These are phyloP conservation scores for Sporothrix brasiliensis DNA, from an alignment of 2,329 filamentous ascomycete species.

Conservation along the genomic window DNA sequence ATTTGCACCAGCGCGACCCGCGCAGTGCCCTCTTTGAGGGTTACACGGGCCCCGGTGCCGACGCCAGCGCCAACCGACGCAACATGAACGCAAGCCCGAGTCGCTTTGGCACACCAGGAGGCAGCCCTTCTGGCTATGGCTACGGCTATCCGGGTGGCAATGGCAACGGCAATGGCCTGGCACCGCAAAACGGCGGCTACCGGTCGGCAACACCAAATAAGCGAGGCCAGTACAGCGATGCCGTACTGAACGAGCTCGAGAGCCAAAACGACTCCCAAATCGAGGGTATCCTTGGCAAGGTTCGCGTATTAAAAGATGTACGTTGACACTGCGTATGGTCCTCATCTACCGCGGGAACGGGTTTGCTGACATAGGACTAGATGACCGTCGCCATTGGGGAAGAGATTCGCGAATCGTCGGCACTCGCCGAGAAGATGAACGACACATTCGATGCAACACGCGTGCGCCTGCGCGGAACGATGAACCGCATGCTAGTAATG, in stretches of 20 bases:
- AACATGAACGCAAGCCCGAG: constrained; percentile 52
- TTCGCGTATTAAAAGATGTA: constrained; percentile 86
- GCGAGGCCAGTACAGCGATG: constrained; percentile 86
- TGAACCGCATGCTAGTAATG: constrained; percentile 97
- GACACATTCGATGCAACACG: constrained; percentile 87
- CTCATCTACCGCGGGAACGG: neutral
- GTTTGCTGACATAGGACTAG: constrained; percentile 48
- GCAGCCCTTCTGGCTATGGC: constrained; percentile 48
- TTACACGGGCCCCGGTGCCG: constrained; percentile 62
- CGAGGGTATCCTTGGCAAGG: constrained; percentile 87
- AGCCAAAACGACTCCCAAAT: constrained; percentile 92
- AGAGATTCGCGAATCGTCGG: constrained; percentile 88
- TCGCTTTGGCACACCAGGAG: constrained; percentile 45
- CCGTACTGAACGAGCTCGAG: constrained; percentile 89
- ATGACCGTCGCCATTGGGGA: constrained; percentile 92
- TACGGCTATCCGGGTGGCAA: constrained; percentile 55
- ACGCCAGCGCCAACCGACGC: constrained; percentile 47
- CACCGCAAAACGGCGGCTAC: constrained; percentile 50
- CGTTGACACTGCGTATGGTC: constrained; percentile 40
- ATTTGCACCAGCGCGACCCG: constrained; percentile 73
- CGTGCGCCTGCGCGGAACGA: constrained; percentile 80
- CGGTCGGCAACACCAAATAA: constrained; percentile 72
- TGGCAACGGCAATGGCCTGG: constrained; percentile 44
- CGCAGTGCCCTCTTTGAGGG: constrained; percentile 75
- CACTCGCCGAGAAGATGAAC: constrained; percentile 93